Evolutionary conservation across 1,284 basidiomycete species (phyloP).

Genomic region (Ganoderma lucidum): DNA sequence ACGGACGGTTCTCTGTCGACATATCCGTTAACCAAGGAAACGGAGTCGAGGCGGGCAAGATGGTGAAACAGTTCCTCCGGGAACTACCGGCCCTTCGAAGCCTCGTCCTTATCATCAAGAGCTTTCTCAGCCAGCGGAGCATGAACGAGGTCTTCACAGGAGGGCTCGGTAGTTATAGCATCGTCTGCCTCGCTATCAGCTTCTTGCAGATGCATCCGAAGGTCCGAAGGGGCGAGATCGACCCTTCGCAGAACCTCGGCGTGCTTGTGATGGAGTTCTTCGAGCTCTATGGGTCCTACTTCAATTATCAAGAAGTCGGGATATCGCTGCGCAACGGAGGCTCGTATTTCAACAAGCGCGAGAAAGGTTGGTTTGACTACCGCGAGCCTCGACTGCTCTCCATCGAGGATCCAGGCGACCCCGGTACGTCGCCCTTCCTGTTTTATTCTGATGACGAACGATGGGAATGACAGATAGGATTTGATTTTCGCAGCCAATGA

Average conservation of each 20-base stretch:
- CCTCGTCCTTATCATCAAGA: conserved; percentile 89
- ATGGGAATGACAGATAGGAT: conserved; percentile 10
- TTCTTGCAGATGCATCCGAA: conserved; percentile 99
- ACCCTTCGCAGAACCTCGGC: conserved; percentile 88
- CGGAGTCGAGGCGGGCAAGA: conserved; percentile 82
- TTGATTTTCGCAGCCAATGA: conserved; percentile 76
- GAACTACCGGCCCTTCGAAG: conserved; percentile 81
- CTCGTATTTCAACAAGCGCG: conserved; percentile 82
- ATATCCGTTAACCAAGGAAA: conserved; percentile 92
- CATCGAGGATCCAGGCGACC: conserved; percentile 96
- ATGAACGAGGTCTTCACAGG: conserved; percentile 99
- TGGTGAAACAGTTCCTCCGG: conserved; percentile 84
- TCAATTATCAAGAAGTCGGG: conserved; percentile 92
- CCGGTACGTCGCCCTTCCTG: conserved; percentile 61
- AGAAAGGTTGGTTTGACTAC: conserved; percentile 81
- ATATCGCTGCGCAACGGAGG: conserved; percentile 90
- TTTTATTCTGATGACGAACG: conserved; percentile 7
- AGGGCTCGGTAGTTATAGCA: conserved; percentile 93
- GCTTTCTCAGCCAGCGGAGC: conserved; percentile 87
- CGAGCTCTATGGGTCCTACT: conserved; percentile 92
- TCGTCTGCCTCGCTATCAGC: conserved; percentile 92
- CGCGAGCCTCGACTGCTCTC: conserved; percentile 72
- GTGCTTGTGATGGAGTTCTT: conserved; percentile 96
- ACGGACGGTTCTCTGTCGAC: conserved; percentile 86
- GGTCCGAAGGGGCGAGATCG: conserved; percentile 87